Evolutionary conservation across 306 rosid species (phyloP), one percentile per base, ranked within the genome.

Genomic region (Psophocarpus tetragonolobus): DNA sequence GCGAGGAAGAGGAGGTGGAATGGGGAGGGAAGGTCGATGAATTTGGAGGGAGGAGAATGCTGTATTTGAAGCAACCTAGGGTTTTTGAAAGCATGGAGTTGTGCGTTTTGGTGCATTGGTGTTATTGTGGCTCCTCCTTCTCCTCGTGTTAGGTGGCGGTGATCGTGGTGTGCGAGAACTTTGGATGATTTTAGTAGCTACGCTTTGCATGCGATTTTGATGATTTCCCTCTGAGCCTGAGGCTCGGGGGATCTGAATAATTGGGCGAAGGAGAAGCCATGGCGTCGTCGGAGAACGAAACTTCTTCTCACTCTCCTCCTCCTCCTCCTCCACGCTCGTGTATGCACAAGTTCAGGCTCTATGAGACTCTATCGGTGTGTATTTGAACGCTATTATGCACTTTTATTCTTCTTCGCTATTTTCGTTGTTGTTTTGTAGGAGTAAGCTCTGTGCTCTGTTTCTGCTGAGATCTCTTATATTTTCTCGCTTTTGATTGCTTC

Each of bases 321-420:
- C 68, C 77, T 23, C 57, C 81, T 45, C 70, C 84, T 75, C 83
- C 76, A 24, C 81, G 79, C 27, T 71, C 72, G 10, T 87, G 71
- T 86, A 78, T 93, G 92, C 88, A 88, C 83, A 91, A 93, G 77
- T 93, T 93, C 87, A 84, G 90, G 89, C 97, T 93, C 61, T 93
- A 93, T 18, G 87, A 91, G 84, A 93, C 97, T 76, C 94, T 71
- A 80, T 87, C 97, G 92, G 97, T 93, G 88, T 12, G 80, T 93
- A 88, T 38, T 53, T 21, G 15, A 20, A 56, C 14, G 61, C 80
- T 27, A 90, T 80, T 26, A 27, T 29, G 71, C 78, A 5, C 70
- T 56, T 44, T 68, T 69, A 17, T 17, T 24, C 42, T 39, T 33
- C 4, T 29, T 29, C 30, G 18, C n/a, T 3, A 11, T 65, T 42